Percentiles rank a stretch among this genome's conserved stretches.
phyloP scores from a whole-genome alignment of 306 rosid genomes.

The Oxytropis ochrocephala region DNA sequence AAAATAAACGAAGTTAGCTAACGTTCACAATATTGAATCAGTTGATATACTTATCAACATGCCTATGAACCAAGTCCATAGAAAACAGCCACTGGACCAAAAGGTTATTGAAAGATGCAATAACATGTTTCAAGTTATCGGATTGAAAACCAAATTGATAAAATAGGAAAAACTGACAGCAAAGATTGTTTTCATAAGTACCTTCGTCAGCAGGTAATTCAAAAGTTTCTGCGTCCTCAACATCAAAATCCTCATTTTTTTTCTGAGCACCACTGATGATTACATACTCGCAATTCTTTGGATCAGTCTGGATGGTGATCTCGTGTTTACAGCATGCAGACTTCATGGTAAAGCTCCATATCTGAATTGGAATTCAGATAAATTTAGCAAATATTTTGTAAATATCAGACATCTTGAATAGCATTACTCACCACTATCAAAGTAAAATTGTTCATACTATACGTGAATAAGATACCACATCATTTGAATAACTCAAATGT shows the following conservation, averaged over 20 bases:
- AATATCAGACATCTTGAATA: not conserved
- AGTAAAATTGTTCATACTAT: not conserved
- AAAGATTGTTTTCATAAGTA: not conserved
- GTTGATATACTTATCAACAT: not conserved
- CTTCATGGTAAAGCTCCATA: slow-evolving; percentile 94
- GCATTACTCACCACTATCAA: not conserved
- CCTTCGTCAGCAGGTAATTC: slow-evolving; percentile 90
- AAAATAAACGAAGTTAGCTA: not conserved
- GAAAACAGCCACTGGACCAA: not conserved
- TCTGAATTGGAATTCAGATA: slow-evolving; percentile 41
- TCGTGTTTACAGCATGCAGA: slow-evolving; percentile 86
- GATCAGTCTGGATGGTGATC: slow-evolving; percentile 88
- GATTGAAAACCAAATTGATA: not conserved
- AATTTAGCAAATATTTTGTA: not conserved
- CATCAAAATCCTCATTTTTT: slow-evolving; percentile 70
- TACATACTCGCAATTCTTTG: slow-evolving; percentile 73
- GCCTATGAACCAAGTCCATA: not conserved
- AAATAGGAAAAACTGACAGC: not conserved
- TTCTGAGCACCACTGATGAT: slow-evolving; percentile 71
- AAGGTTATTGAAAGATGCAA: not conserved
- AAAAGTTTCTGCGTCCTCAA: slow-evolving; percentile 86
- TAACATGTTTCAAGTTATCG: not conserved
- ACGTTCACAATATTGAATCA: not conserved
- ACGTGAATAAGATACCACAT: not conserved
- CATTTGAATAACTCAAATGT: not conserved